phyloP scores from a whole-genome alignment of 768 basidiomycete species.

The Tulasnella sp. region DNA sequence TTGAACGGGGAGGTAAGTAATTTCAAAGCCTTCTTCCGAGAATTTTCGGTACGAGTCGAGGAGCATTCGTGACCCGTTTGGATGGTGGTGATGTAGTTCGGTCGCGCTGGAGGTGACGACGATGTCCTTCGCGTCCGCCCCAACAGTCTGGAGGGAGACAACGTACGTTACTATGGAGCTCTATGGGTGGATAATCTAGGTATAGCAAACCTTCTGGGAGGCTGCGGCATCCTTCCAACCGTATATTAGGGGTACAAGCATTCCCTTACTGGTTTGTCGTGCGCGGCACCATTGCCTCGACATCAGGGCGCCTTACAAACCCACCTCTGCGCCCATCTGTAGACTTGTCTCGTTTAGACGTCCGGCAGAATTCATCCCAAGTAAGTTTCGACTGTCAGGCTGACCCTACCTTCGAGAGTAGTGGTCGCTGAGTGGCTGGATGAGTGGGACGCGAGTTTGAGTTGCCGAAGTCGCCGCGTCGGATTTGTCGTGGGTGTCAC shows the following conservation, averaged over 20 bases:
- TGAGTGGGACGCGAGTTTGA: too few species aligned
- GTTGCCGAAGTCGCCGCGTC: too few species aligned
- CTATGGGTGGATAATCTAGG: neutral
- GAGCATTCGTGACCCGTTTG: constrained; percentile 99
- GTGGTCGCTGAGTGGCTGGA: too few species aligned
- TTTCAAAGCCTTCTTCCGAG: constrained; percentile 92
- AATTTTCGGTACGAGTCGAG: constrained; percentile 95
- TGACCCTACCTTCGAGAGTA: constrained; percentile 78
- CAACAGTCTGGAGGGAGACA: constrained; percentile 59
- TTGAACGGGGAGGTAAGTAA: constrained; percentile 95
- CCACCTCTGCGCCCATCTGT: constrained; percentile 74
- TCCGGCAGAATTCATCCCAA: constrained; percentile 71
- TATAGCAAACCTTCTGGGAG: constrained; percentile 64
- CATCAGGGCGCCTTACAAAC: constrained; percentile 28
- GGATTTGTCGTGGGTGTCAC: too few species aligned
- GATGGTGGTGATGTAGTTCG: constrained; percentile 89
- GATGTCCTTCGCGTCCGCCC: constrained; percentile 91
- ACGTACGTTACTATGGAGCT: neutral
- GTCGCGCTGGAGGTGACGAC: constrained; percentile 98
- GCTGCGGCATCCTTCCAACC: constrained; percentile 98
- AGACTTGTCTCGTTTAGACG: constrained; percentile 60
- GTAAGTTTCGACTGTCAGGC: constrained; percentile 84
- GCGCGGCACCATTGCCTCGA: too few species aligned
- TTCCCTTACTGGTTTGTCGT: too few species aligned
- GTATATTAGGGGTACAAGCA: too few species aligned